Percentiles rank a stretch among this genome's conserved stretches.
Evolutionary conservation across 2,329 filamentous ascomycete species (phyloP).

Genomic region (Ilyonectria robusta): DNA sequence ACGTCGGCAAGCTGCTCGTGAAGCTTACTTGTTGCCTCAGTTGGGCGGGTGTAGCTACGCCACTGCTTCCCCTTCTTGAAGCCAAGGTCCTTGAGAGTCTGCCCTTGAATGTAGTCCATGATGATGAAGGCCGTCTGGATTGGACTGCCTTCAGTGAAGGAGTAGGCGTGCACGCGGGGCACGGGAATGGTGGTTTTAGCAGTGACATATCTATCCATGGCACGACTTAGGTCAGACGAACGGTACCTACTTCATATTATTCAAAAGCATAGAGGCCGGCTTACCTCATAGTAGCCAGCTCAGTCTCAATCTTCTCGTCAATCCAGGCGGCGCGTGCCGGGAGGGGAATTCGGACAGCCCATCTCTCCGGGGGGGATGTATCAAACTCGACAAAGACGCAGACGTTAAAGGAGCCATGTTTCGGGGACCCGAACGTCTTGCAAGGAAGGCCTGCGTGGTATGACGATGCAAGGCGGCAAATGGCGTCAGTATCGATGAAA

Average conservation of each 20-base stretch:
- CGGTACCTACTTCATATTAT: too few species aligned
- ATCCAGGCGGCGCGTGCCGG: constrained; percentile 1
- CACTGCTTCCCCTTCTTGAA: constrained; percentile 3
- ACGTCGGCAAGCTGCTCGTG: too few species aligned
- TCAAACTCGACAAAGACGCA: constrained; percentile 15
- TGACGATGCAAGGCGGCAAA: too few species aligned
- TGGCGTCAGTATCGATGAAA: too few species aligned
- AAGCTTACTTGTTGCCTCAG: too few species aligned
- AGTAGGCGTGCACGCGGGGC: constrained; percentile 11
- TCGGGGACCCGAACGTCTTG: too few species aligned
- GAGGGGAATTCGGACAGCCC: constrained; percentile 8
- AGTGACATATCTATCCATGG: not conserved
- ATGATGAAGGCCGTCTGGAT: constrained; percentile 9
- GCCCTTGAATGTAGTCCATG: constrained; percentile 14
- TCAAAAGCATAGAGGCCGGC: not conserved
- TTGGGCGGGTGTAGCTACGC: not conserved
- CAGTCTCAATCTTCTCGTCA: constrained; percentile 5
- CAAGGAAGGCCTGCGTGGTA: too few species aligned
- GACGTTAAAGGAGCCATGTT: too few species aligned
- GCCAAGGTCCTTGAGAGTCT: constrained; percentile 11
- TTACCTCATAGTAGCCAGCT: constrained; percentile 17
- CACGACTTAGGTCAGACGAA: not conserved
- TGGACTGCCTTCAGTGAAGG: not conserved
- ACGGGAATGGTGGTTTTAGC: constrained; percentile 15
- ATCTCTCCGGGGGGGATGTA: not conserved